Evolutionary conservation across 2,329 filamentous ascomycete species (phyloP).

Genomic region (Rosellinia necatrix): DNA sequence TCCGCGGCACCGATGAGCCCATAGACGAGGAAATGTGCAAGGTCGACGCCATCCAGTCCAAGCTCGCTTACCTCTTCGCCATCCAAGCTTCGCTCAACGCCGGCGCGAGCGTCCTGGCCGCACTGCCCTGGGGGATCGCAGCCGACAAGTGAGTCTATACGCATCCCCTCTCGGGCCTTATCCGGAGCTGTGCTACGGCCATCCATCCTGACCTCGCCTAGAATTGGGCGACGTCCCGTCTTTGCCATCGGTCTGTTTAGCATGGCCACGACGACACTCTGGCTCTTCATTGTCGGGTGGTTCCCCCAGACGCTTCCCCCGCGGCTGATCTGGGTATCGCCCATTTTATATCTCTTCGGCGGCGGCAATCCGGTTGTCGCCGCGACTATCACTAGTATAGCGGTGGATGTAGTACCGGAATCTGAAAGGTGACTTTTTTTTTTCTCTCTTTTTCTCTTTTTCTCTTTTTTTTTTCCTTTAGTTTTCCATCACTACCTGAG

Average conservation of each 20-base stretch:
- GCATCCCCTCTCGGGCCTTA: not conserved
- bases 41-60: constrained; percentile 42
- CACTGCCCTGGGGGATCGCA: constrained; percentile 45
- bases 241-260: constrained; percentile 41
- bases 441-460: not conserved
- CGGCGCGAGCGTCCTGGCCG: constrained; percentile 40
- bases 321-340: constrained; percentile 42
- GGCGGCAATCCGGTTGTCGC: constrained; percentile 43
- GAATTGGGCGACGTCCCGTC: constrained; percentile 45
- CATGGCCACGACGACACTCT: constrained; percentile 35
- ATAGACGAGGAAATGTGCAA: constrained; percentile 47
- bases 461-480: no score
- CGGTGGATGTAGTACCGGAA: constrained; percentile 45
- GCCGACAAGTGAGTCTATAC: constrained; percentile 41
- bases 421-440: constrained; percentile 40
- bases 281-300: constrained; percentile 41
- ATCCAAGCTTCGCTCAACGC: constrained; percentile 38
- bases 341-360: constrained; percentile 42
- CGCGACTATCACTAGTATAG: constrained; percentile 43
- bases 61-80: constrained; percentile 44
- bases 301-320: constrained; percentile 42
- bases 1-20: constrained; percentile 27
- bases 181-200: not conserved
- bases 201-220: constrained; percentile 15
- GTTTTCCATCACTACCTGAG: not conserved